Conservation (phyloP, 805 yeast genomes). For the Saccharomycopsis capsularis region DNA sequence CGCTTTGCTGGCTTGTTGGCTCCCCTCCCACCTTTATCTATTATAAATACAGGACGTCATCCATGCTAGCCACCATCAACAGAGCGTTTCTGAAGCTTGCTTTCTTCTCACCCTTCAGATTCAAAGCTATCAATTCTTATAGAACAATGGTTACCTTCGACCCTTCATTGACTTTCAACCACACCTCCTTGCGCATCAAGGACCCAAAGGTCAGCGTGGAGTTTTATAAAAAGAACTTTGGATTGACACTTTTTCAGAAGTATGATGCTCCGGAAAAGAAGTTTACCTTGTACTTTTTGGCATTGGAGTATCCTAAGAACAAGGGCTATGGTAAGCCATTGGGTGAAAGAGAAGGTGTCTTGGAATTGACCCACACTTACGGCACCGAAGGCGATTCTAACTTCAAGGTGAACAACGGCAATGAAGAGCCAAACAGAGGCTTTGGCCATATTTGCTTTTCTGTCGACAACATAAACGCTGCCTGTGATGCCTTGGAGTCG, state of each 20-base stretch:
- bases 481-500: conserved; percentile 50
- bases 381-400: conserved; percentile 56
- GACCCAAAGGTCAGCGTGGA: conserved; percentile 68
- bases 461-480: conserved; percentile 65
- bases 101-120: too few relatives aligned
- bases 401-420: conserved; percentile 70
- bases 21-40: too few relatives aligned
- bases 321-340: conserved; percentile 29
- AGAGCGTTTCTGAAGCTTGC: too few relatives aligned
- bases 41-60: too few relatives aligned
- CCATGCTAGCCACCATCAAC: too few relatives aligned
- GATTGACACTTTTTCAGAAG: conserved; percentile 54
- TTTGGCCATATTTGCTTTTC: conserved; percentile 92
- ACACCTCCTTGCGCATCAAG: conserved; percentile 73
- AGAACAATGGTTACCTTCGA: conserved; percentile 16
- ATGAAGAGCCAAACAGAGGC: conserved; percentile 77
- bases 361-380: conserved; percentile 78
- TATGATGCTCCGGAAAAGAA: conserved; percentile 47
- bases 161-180: conserved; percentile 40
- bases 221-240: conserved; percentile 70
- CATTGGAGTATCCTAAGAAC: conserved; percentile 35
- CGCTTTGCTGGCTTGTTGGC: too few relatives aligned
- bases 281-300: conserved; percentile 65
- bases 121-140: too few relatives aligned
- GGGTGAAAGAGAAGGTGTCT: conserved; percentile 54